Evolutionary conservation across 2,329 filamentous ascomycete genomes (phyloP).

Genomic region (Chaetomium strumarium): DNA sequence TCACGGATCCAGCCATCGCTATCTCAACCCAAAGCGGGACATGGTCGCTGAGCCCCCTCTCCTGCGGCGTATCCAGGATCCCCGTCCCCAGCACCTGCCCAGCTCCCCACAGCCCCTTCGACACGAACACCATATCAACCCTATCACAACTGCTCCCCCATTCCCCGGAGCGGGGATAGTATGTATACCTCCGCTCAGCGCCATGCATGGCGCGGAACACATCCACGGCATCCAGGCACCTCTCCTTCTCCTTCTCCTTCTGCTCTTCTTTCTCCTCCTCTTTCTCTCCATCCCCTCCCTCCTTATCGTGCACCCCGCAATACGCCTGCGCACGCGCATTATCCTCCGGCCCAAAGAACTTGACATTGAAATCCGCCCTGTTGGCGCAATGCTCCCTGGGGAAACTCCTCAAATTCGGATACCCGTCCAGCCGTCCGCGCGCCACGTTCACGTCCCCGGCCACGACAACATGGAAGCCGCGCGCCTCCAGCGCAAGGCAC

Average conservation of each 20-base stretch:
- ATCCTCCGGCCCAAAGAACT: conserved; percentile 35
- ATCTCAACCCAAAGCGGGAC: conserved; percentile 42
- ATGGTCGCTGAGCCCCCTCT: conserved; percentile 49
- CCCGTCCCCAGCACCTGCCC: conserved; percentile 25
- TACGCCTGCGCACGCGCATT: conserved; percentile 17
- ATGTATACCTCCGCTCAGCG: conserved; percentile 41
- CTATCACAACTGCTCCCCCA: conserved; percentile 49
- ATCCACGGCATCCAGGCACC: conserved; percentile 35
- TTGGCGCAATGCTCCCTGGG: conserved; percentile 45
- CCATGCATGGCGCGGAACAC: conserved; percentile 42
- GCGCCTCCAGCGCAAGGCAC: conserved; percentile 34
- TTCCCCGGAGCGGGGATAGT: conserved; percentile 36
- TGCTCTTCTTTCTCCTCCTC: neutral
- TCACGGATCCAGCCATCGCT: neutral
- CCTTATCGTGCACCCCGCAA: neutral
- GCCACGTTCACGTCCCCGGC: conserved; percentile 50
- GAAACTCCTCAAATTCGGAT: conserved; percentile 40
- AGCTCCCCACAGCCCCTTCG: conserved; percentile 28
- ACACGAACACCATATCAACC: conserved; percentile 46
- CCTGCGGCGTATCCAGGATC: conserved; percentile 34
- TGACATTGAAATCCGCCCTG: conserved; percentile 43
- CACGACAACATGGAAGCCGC: conserved; percentile 40
- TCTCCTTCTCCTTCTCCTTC: conserved; percentile 24
- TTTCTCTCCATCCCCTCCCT: neutral
- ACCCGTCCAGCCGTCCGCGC: conserved; percentile 30